A percentile compares a stretch with the other conserved stretches of the same genome.
These are phyloP conservation scores for Botrytis porri DNA, from an alignment of 2,329 filamentous ascomycete species.

Conservation along the genomic window DNA sequence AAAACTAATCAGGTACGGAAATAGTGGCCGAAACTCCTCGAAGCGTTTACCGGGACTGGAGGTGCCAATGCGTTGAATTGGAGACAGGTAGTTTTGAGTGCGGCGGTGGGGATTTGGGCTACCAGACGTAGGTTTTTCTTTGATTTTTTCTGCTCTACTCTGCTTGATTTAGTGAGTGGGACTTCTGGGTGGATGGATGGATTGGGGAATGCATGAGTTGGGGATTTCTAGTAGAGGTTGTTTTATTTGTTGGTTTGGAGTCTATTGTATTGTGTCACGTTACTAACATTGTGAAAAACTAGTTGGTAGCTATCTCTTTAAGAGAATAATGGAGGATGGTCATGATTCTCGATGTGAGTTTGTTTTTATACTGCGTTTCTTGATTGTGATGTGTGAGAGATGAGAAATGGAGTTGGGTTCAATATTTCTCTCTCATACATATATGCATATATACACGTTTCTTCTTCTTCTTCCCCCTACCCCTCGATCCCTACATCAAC, in stretches of 20 bases:
- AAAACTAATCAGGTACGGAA: not conserved
- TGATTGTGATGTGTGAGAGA: not conserved
- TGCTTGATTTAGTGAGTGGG: not conserved
- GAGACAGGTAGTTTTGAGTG: conserved; percentile 55
- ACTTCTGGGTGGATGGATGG: not conserved
- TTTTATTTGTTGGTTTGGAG: not conserved
- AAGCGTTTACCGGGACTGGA: conserved; percentile 44
- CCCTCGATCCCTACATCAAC: not conserved
- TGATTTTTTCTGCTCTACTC: not conserved
- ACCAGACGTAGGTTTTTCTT: conserved; percentile 48
- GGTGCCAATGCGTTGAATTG: conserved; percentile 52
- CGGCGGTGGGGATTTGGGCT: conserved; percentile 60
- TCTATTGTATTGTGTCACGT: not conserved
- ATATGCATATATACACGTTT: not conserved
- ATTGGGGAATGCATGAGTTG: not conserved
- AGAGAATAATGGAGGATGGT: not conserved
- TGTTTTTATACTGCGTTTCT: not conserved
- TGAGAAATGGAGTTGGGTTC: not conserved
- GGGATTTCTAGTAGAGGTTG: not conserved
- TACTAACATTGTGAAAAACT: not conserved
- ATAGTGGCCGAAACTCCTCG: conserved; percentile 45
- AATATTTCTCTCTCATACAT: not conserved
- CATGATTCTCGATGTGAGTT: conserved; percentile 11
- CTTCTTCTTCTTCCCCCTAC: not conserved
- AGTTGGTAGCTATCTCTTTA: conserved; percentile 7